These are phyloP conservation scores for Scutellaria baicalensis DNA, from an alignment of 257 asterid genomes.

Conservation along the genomic window DNA sequence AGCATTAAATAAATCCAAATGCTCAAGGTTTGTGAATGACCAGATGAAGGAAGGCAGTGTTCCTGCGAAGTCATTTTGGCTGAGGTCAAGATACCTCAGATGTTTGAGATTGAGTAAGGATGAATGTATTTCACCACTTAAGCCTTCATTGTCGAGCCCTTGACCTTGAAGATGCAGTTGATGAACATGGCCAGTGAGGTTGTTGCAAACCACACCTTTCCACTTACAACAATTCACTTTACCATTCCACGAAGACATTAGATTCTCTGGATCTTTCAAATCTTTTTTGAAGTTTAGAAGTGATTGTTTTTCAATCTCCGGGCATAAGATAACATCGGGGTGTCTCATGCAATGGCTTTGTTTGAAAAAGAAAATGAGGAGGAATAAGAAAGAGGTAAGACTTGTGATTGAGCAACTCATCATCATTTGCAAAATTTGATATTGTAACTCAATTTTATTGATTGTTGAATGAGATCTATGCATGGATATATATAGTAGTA, in stretches of 20 bases:
- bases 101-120: conserved; percentile 22
- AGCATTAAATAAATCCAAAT: neutral
- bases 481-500: no score
- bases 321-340: neutral
- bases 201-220: no score
- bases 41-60: conserved; percentile 19
- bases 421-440: no score
- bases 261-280: neutral
- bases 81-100: conserved; percentile 14
- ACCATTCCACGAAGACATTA: conserved; percentile 6
- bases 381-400: neutral
- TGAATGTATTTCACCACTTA: conserved; percentile 5
- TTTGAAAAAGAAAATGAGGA: neutral
- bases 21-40: neutral
- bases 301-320: conserved; percentile 3
- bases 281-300: conserved; percentile 8
- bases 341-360: neutral
- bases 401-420: neutral
- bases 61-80: neutral
- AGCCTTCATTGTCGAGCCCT: neutral
- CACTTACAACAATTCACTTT: neutral
- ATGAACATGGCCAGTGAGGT: no score
- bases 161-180: neutral
- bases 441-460: no score
- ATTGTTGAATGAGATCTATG: no score